Base-by-base conservation (phyloP, 495 filamentous ascomycete species). In the Hyaloscypha finlandica region DNA sequence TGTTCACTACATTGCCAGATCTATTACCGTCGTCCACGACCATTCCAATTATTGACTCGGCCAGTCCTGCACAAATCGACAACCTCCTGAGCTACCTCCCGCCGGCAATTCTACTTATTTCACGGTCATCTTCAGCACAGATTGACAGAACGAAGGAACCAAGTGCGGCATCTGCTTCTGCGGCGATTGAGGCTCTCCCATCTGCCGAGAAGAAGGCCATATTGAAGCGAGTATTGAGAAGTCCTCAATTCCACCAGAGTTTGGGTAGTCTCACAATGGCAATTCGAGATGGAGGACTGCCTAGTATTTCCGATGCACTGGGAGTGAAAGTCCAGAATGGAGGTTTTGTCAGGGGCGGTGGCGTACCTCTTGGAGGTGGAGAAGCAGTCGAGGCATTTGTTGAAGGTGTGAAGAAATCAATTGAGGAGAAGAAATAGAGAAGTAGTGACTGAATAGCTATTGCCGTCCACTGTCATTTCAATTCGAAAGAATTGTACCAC, bases 341-440 rank as follows among this genome's bases (percentile, higher is more conserved):
- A 53, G 95, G 94, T 8, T 89, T 90, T 66, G 84, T 95, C 71
- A 82, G 82, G 68, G 89, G 90, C 16, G 86, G 88, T 4, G 86
- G 85, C 61, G 86, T 96, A 77, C 92, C 93, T 6, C 76, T 96
- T n/a, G 92, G 92, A 63, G 94, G 93, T 61, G 91, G 90, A 35
- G 90, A 95, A 72, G 93, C 93, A 30, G 88, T 99, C 3, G 90
- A 96, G 77, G 90, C 90, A 9, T 99, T 98, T 78, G 81, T 99
- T 37, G 84, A 92, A 64, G 96, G 94, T 12, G 85, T 97, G 33
- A 93, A 90, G 82, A 87, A 85, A 79, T 87, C 87, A 37, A 88
- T 95, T 8, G 81, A 91, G 75, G 79, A 81, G 65, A 83, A 83
- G 61, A 61, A 64, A 51, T 68, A 60, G 42, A 39, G 37, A 35